Evolutionary conservation across 306 rosid genomes (phyloP).

Genomic region (Cercis canadensis): DNA sequence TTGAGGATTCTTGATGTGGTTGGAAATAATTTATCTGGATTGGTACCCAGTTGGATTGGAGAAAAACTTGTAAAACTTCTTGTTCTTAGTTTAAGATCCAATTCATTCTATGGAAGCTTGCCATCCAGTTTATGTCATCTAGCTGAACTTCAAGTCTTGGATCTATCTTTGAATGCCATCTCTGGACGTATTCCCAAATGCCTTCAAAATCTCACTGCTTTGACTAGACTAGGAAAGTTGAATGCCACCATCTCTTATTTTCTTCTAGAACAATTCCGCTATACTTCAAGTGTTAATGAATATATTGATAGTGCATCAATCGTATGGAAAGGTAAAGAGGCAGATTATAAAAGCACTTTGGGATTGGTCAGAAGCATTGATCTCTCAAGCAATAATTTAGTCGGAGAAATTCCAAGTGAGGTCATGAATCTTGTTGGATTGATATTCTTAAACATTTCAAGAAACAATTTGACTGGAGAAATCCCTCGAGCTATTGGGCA

Average conservation of each 20-base stretch:
- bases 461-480: too few species aligned
- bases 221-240: background rate
- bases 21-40: background rate
- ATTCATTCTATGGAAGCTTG: background rate
- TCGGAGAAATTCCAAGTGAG: background rate
- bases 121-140: slow-evolving; percentile 2
- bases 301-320: background rate
- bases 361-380: background rate
- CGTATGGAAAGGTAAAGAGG: slow-evolving; percentile 14
- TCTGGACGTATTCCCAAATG: slow-evolving; percentile 1
- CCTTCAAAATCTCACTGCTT: background rate
- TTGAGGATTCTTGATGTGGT: background rate
- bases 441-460: too few species aligned
- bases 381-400: background rate
- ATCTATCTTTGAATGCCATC: slow-evolving; percentile 8
- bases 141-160: background rate
- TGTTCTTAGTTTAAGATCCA: slow-evolving; percentile 1
- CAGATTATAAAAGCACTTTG: background rate
- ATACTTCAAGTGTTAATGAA: too few species aligned
- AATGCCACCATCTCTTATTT: background rate
- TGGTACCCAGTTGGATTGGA: slow-evolving; percentile 24
- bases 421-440: too few species aligned
- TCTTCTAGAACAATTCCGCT: too few species aligned
- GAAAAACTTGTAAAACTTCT: background rate
- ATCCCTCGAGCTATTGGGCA: too few species aligned